Percentiles rank a stretch among this genome's conserved stretches.
Evolutionary conservation across 192 early-diverging fungal genomes (phyloP).

Genomic region (Backusella circina): DNA sequence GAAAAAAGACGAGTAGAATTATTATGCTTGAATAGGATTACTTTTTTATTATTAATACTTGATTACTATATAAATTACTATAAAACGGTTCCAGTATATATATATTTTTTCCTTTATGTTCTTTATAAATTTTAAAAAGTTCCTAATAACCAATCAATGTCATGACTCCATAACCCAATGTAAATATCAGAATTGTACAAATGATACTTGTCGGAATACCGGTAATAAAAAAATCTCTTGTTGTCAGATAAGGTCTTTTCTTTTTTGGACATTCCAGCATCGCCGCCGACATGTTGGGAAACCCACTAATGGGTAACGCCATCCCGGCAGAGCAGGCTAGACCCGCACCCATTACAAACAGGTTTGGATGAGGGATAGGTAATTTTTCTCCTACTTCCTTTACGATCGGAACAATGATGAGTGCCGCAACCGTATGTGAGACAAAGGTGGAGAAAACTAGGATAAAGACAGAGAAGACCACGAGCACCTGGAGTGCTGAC

Average conservation of each 20-base stretch:
- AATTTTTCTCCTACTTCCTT: slow-evolving; percentile 60
- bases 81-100: neutral
- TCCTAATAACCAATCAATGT: slow-evolving; percentile 19
- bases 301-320: slow-evolving; percentile 63
- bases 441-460: slow-evolving; percentile 69
- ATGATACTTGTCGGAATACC: slow-evolving; percentile 55
- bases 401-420: slow-evolving; percentile 75
- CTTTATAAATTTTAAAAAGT: neutral
- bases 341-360: slow-evolving; percentile 68
- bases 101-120: neutral
- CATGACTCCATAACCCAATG: slow-evolving; percentile 63
- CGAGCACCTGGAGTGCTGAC: slow-evolving; percentile 47
- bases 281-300: slow-evolving; percentile 77
- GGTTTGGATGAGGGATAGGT: slow-evolving; percentile 60
- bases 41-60: neutral
- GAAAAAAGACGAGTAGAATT: neutral
- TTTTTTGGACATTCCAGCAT: slow-evolving; percentile 58
- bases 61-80: neutral
- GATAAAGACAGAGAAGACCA: slow-evolving; percentile 57
- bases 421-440: slow-evolving; percentile 71
- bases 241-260: slow-evolving; percentile 53
- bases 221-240: slow-evolving; percentile 58
- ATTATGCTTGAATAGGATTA: neutral
- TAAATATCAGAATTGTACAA: slow-evolving; percentile 50
- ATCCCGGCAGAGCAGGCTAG: slow-evolving; percentile 34